phyloP scores from a whole-genome alignment of 2,329 filamentous ascomycete genomes.

The Alternaria brassicicola region DNA sequence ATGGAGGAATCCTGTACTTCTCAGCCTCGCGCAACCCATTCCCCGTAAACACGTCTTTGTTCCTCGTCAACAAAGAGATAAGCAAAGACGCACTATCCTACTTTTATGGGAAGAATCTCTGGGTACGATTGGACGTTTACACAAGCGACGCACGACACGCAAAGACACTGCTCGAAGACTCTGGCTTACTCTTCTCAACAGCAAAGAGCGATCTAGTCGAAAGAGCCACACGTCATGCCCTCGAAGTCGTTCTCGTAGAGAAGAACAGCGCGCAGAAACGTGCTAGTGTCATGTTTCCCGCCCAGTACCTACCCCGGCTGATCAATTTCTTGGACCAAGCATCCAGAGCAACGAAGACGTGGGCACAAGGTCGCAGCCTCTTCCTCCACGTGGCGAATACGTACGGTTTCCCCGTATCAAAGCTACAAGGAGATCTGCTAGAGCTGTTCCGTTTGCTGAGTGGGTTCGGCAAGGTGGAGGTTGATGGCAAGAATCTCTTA shows the following conservation, averaged over 20 bases:
- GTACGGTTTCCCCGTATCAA: slow-evolving; percentile 31
- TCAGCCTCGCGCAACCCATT: slow-evolving; percentile 38
- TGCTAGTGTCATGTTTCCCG: slow-evolving; percentile 40
- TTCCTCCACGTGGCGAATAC: slow-evolving; percentile 32
- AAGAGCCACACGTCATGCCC: slow-evolving; percentile 24
- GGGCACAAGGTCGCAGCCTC: slow-evolving; percentile 31
- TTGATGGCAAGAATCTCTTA: slow-evolving; percentile 28
- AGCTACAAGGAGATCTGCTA: slow-evolving; percentile 42
- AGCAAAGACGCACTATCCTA: slow-evolving; percentile 29
- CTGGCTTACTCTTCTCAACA: slow-evolving; percentile 38
- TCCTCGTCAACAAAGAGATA: slow-evolving; percentile 36
- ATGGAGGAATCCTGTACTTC: slow-evolving; percentile 32
- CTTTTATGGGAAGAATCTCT: slow-evolving; percentile 44
- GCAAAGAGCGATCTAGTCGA: slow-evolving; percentile 15
- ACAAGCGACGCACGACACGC: slow-evolving; percentile 38
- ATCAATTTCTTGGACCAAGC: slow-evolving; percentile 44
- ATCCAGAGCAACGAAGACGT: slow-evolving; percentile 21
- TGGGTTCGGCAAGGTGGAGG: slow-evolving; percentile 26
- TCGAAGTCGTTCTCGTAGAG: slow-evolving; percentile 39
- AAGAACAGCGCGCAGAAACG: slow-evolving; percentile 37
- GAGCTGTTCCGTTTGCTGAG: slow-evolving; percentile 40
- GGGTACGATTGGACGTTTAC: slow-evolving; percentile 35
- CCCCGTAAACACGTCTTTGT: slow-evolving; percentile 32
- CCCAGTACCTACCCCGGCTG: slow-evolving; percentile 44
- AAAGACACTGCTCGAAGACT: slow-evolving; percentile 41